Evolutionary conservation across 768 basidiomycete species (phyloP).

Genomic region (Mycena maculata): DNA sequence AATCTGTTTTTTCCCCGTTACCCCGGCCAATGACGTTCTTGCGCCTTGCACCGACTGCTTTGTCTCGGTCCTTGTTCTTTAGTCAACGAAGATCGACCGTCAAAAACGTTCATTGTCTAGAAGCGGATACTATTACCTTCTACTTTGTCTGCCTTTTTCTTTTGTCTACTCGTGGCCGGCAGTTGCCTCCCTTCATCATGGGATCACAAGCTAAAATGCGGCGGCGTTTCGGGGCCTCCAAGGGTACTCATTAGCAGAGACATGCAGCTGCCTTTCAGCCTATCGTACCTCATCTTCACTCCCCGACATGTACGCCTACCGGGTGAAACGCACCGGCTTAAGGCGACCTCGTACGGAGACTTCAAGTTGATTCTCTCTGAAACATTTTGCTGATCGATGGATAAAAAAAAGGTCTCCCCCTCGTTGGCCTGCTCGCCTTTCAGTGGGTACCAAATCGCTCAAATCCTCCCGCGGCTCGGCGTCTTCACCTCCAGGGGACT

Average conservation of each 20-base stretch:
- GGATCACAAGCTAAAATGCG: slow-evolving; percentile 29
- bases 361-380: slow-evolving; percentile 6
- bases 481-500: slow-evolving; percentile 15
- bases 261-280: slow-evolving; percentile 46
- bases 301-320: slow-evolving; percentile 65
- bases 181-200: slow-evolving; percentile 30
- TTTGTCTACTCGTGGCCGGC: slow-evolving; percentile 19
- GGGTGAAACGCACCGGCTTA: slow-evolving; percentile 45
- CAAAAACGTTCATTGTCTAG: neutral
- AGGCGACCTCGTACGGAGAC: slow-evolving; percentile 34
- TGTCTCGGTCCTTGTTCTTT: too few relatives aligned
- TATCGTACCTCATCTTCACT: slow-evolving; percentile 66
- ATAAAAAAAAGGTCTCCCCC: slow-evolving; percentile 31
- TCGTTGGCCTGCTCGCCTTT: slow-evolving; percentile 29
- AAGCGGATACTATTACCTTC: slow-evolving; percentile 15
- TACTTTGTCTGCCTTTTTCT: slow-evolving; percentile 1
- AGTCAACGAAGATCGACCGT: neutral
- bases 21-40: too few relatives aligned
- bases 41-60: too few relatives aligned
- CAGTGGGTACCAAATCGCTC: slow-evolving; percentile 24
- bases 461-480: slow-evolving; percentile 21
- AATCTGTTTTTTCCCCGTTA: too few relatives aligned
- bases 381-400: slow-evolving; percentile 16
- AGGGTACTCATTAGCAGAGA: slow-evolving; percentile 1
- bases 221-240: slow-evolving; percentile 1